Evolutionary conservation across 2,329 filamentous ascomycete genomes (phyloP).

Genomic region (Aspergillus sp.): DNA sequence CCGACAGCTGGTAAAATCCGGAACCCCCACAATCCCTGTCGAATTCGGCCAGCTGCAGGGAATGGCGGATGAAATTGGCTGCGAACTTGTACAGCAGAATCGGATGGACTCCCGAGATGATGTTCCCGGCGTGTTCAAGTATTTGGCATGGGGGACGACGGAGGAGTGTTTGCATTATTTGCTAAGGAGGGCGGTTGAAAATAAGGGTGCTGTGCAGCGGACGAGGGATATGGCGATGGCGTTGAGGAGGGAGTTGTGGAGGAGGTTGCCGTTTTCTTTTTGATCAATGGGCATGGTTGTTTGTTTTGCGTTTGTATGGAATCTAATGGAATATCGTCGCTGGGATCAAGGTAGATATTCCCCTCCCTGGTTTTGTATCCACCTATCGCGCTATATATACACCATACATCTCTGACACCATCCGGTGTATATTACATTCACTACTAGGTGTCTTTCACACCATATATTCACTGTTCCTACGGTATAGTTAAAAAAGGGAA

Average conservation of each 20-base stretch:
- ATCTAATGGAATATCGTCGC: no score
- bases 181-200: constrained; percentile 61
- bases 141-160: constrained; percentile 48
- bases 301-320: no score
- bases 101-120: constrained; percentile 6
- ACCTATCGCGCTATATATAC: no score
- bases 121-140: constrained; percentile 44
- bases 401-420: no score
- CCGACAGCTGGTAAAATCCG: constrained; percentile 32
- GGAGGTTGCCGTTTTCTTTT: background rate
- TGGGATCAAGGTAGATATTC: no score
- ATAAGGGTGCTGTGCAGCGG: constrained; percentile 60
- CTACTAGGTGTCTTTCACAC: no score
- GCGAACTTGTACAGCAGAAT: constrained; percentile 35
- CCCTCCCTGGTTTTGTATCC: no score
- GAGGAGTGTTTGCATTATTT: constrained; percentile 49
- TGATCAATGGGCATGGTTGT: no score
- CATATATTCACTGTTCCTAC: no score
- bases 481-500: no score
- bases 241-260: constrained; percentile 54
- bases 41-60: constrained; percentile 72
- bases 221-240: constrained; percentile 57
- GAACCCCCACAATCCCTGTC: constrained; percentile 33
- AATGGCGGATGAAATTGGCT: constrained; percentile 87
- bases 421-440: no score